Evolutionary conservation across 202 grass and related monocot species (phyloP), one percentile per base, ranked within the genome.

Genomic region (Bolboschoenoplectus hybrid): DNA sequence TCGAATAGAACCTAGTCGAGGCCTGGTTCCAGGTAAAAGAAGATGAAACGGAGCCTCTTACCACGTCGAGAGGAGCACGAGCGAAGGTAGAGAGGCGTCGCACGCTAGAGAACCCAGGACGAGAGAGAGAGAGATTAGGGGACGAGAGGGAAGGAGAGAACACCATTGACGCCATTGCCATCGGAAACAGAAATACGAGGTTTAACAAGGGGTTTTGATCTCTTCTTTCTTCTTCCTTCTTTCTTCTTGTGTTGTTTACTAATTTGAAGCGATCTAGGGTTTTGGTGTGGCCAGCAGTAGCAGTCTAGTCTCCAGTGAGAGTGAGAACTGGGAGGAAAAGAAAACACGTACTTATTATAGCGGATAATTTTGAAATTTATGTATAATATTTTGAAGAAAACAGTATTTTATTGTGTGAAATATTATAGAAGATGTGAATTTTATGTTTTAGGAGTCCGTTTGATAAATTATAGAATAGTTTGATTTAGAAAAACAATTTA

Each of bases 61-160:
- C 82, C 65, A 84, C 82, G 57, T 51, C 10, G 63, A 69, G 34
- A 71, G 64, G 5, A 71, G 45, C 34, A 39, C 34, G 82, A 71
- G 14, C 4, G 4, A n/a, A 6, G 39, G 63, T 39, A 57, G 20
- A 2, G 46, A 84, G 65, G 50, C 82, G 46, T 52, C 61, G 60
- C 11, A 32, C 65, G 35, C 16, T 7, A 81, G 50, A 81, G 57
- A 63, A 61, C 52, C 32, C 44, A 14, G 40, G 62, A 39, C 63
- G 45, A 55, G 82, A 84, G 63, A 49, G 45, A 55, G 82, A 84
- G 63, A 49, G 65, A 44, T 69, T 84, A 53, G 82, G 62, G 57
- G 65, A 84, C 7, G 65, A 71, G 65, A 71, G 6, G 47, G 65
- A 84, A 84, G 82, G 47, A 43, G 82, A 84, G 56, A 84, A 71